Conservation (phyloP, 768 basidiomycete species). For the Hemileccinum rubropunctum region DNA sequence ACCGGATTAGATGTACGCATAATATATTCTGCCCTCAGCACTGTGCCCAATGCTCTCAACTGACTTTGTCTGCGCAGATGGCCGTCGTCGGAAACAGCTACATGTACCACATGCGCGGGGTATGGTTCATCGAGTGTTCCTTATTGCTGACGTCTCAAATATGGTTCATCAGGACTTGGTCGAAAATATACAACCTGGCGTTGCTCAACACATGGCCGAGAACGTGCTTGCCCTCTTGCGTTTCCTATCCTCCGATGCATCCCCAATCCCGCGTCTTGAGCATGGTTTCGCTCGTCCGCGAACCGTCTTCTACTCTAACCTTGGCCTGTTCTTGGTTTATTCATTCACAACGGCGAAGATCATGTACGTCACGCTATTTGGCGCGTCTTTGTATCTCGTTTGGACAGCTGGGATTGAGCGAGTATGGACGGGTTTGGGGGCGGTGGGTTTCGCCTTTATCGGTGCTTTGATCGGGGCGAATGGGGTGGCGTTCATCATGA, state of each 20-base stretch:
- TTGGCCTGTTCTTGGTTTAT: slow-evolving; percentile 71
- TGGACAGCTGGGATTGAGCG: slow-evolving; percentile 29
- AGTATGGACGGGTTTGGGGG: slow-evolving; percentile 40
- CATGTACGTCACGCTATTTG: slow-evolving; percentile 54
- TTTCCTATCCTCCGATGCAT: slow-evolving; percentile 66
- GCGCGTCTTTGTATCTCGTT: slow-evolving; percentile 45
- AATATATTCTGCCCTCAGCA: neutral
- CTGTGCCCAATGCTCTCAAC: neutral
- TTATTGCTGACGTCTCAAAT: neutral
- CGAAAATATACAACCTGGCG: slow-evolving; percentile 81
- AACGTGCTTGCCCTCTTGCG: slow-evolving; percentile 78
- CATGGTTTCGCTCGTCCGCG: slow-evolving; percentile 48
- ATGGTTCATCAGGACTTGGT: slow-evolving; percentile 54
- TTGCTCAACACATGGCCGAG: slow-evolving; percentile 88
- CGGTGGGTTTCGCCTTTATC: slow-evolving; percentile 48
- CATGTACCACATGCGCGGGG: slow-evolving; percentile 90
- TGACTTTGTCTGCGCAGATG: slow-evolving; percentile 50
- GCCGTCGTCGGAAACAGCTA: slow-evolving; percentile 91
- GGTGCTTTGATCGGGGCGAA: slow-evolving; percentile 68
- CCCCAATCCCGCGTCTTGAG: slow-evolving; percentile 66
- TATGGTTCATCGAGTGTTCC: slow-evolving; percentile 24
- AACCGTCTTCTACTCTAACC: slow-evolving; percentile 75
- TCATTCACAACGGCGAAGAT: slow-evolving; percentile 68
- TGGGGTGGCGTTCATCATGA: slow-evolving; percentile 67
- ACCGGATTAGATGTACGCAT: slow-evolving; percentile 81